Conservation (phyloP, 164 flowering plant genomes). For the Aristolochia californica region DNA sequence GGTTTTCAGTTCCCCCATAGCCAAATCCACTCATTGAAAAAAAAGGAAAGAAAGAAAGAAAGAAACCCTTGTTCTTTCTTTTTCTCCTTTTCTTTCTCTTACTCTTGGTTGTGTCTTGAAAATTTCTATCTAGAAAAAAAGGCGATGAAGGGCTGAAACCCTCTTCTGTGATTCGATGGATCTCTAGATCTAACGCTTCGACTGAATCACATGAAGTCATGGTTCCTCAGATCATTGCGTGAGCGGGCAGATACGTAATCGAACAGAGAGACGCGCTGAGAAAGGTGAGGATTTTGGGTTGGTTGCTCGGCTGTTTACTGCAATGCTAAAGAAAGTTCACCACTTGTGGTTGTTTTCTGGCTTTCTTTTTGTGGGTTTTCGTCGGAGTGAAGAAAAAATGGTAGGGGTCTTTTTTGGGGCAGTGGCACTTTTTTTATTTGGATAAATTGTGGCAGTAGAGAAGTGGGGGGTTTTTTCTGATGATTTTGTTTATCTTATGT, state of each 20-base stretch:
- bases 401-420: constrained; percentile 7
- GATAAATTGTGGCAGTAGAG: constrained; percentile 5
- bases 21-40: background rate
- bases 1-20: constrained; percentile 3
- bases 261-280: no score
- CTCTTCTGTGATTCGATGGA: constrained; percentile 14
- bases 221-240: constrained; percentile 14
- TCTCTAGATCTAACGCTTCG: constrained; percentile 25
- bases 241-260: background rate
- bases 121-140: background rate
- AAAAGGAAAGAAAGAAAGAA: background rate
- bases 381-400: background rate
- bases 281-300: constrained; percentile 9
- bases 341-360: background rate
- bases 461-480: no score
- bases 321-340: background rate
- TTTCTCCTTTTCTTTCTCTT: background rate
- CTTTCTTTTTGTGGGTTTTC: constrained; percentile 8
- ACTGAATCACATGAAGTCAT: constrained; percentile 13
- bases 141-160: background rate
- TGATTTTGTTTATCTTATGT: no score
- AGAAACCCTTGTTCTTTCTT: background rate
- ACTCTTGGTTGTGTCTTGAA: background rate
- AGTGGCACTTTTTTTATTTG: constrained; percentile 8
- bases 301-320: background rate